Conservation (phyloP, 2,329 filamentous ascomycete species). For the Penicillium sp. region DNA sequence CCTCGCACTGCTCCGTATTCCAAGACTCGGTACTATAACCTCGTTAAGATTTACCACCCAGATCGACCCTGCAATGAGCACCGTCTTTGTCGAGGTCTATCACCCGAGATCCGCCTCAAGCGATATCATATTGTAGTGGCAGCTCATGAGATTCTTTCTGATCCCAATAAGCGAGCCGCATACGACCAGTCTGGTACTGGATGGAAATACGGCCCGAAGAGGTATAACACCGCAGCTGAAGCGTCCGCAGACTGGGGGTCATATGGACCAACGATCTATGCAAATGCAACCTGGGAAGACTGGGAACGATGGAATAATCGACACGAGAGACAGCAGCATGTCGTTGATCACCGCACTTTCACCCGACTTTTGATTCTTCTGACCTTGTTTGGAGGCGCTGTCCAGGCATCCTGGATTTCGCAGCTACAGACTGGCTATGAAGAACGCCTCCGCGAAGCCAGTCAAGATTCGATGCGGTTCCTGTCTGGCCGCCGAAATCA, state of each 20-base stretch:
- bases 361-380: constrained; percentile 71
- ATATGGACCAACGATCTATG: constrained; percentile 53
- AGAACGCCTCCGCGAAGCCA: constrained; percentile 67
- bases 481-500: constrained; percentile 58
- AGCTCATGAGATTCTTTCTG: constrained; percentile 85
- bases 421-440: constrained; percentile 65
- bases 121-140: constrained; percentile 87
- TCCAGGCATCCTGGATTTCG: constrained; percentile 72
- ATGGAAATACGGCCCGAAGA: constrained; percentile 63
- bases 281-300: constrained; percentile 97
- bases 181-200: constrained; percentile 84
- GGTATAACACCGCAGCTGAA: constrained; percentile 52
- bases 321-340: constrained; percentile 50
- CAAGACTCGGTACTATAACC: constrained; percentile 82
- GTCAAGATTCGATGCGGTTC: constrained; percentile 65
- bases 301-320: constrained; percentile 81
- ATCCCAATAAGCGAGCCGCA: constrained; percentile 74
- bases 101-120: constrained; percentile 72
- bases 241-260: constrained; percentile 79
- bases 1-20: constrained; percentile 70
- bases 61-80: constrained; percentile 63
- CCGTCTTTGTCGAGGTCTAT: constrained; percentile 50
- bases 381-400: constrained; percentile 70
- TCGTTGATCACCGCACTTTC: constrained; percentile 81
- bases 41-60: constrained; percentile 96